Evolutionary conservation across 2,329 filamentous ascomycete genomes (phyloP).

Genomic region (Xylariales sp.): DNA sequence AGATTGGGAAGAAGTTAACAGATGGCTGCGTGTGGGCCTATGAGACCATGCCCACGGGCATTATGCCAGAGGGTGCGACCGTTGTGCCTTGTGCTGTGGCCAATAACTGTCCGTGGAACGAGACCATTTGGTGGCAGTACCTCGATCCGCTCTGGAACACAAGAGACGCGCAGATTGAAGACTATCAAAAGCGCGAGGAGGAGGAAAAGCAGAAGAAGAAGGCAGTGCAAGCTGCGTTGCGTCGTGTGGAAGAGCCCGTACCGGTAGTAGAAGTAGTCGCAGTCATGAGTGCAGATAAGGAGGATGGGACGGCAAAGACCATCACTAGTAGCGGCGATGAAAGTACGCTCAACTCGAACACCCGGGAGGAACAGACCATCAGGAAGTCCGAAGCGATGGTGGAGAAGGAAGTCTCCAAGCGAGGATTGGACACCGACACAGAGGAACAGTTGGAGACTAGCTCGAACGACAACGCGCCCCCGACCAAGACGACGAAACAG

Average conservation of each 20-base stretch:
- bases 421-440: background rate
- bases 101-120: constrained; percentile 49
- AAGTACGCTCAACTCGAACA: background rate
- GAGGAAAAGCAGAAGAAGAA: constrained; percentile 10
- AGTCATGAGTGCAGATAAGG: background rate
- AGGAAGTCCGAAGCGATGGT: background rate
- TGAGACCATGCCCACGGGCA: constrained; percentile 51
- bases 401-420: constrained; percentile 3
- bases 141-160: constrained; percentile 42
- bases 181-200: constrained; percentile 29
- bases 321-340: background rate
- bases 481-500: constrained; percentile 13
- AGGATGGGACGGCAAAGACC: background rate
- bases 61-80: constrained; percentile 58
- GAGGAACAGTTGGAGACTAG: constrained; percentile 8
- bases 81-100: constrained; percentile 44
- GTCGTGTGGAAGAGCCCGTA: background rate
- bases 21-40: constrained; percentile 70
- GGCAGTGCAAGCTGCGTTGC: background rate
- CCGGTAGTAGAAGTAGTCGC: background rate
- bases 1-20: constrained; percentile 57
- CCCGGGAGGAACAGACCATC: too few relatives aligned
- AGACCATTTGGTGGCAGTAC: constrained; percentile 43
- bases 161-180: constrained; percentile 37
- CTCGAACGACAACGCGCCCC: constrained; percentile 10